Conservation (phyloP, 2,329 filamentous ascomycete species). For the Botrytis tulipae region DNA sequence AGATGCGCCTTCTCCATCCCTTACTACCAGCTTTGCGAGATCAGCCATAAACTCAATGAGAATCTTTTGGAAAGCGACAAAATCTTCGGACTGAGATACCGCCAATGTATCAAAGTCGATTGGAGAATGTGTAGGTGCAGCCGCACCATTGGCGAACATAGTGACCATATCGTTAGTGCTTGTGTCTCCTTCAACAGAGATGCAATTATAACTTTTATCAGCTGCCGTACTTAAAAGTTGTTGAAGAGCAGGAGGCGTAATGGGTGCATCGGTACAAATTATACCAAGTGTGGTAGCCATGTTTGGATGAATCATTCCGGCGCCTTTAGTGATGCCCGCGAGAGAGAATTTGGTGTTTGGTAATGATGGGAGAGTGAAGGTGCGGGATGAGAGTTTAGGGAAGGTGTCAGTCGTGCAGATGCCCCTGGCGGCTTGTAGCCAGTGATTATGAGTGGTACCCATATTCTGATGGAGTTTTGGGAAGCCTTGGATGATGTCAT, state of each 20-base stretch:
- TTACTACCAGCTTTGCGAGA: not conserved
- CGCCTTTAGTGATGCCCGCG: conserved; percentile 95
- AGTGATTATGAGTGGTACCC: conserved; percentile 70
- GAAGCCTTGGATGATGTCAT: not conserved
- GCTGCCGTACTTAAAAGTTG: not conserved
- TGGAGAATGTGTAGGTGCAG: not conserved
- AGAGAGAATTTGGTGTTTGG: conserved; percentile 75
- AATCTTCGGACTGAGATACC: not conserved
- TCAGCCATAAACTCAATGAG: not conserved
- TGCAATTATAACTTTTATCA: not conserved
- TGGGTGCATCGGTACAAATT: conserved; percentile 85
- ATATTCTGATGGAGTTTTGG: not conserved
- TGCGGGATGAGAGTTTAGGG: conserved; percentile 85
- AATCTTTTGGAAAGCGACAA: not conserved
- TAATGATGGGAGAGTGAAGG: conserved; percentile 81
- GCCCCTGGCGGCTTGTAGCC: conserved; percentile 81
- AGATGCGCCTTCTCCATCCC: not conserved
- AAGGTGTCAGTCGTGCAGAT: conserved; percentile 99
- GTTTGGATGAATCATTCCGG: conserved; percentile 98
- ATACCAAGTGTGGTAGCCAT: conserved; percentile 95
- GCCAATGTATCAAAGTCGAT: not conserved
- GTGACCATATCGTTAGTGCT: not conserved
- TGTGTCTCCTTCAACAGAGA: conserved; percentile 6
- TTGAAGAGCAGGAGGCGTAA: conserved; percentile 51
- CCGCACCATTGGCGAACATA: not conserved